These are phyloP conservation scores for Zostera marina DNA, from an alignment of 116 monocot genomes.

Conservation along the genomic window DNA sequence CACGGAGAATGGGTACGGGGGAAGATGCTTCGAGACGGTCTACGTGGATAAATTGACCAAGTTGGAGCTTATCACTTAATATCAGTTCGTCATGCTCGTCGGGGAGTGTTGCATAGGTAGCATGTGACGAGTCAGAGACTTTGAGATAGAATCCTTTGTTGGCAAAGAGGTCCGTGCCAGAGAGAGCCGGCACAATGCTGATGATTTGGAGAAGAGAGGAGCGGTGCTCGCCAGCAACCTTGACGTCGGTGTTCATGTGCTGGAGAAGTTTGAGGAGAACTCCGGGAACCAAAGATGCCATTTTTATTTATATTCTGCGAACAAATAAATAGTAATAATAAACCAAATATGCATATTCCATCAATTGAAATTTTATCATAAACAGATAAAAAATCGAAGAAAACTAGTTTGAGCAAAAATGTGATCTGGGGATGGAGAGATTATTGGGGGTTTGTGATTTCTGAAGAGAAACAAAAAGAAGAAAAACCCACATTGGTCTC, in stretches of 20 bases:
- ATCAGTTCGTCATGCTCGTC: conserved; percentile 87
- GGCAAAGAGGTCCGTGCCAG: conserved; percentile 65
- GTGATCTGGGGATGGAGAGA: too few species aligned
- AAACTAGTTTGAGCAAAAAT: not conserved
- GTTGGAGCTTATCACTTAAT: conserved; percentile 78
- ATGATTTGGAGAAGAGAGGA: conserved; percentile 84
- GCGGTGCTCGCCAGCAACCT: conserved; percentile 53
- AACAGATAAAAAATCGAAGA: not conserved
- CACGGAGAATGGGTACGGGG: conserved; percentile 67
- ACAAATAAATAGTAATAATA: not conserved
- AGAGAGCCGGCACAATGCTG: conserved; percentile 81
- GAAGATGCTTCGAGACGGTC: conserved; percentile 64
- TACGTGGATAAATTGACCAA: conserved; percentile 81
- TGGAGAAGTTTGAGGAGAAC: conserved; percentile 82
- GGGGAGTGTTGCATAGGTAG: conserved; percentile 71
- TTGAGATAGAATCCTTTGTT: conserved; percentile 89
- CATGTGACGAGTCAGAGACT: conserved; percentile 98
- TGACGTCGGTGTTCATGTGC: conserved; percentile 71
- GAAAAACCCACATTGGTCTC: too few species aligned
- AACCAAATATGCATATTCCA: not conserved
- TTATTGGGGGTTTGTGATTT: too few species aligned
- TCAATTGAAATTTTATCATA: not conserved
- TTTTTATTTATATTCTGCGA: conserved; percentile 1
- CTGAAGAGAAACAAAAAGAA: too few species aligned
- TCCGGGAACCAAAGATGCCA: conserved; percentile 80